Base-by-base conservation (phyloP, 164 flowering plant species). In the Hamamelis virginiana region DNA sequence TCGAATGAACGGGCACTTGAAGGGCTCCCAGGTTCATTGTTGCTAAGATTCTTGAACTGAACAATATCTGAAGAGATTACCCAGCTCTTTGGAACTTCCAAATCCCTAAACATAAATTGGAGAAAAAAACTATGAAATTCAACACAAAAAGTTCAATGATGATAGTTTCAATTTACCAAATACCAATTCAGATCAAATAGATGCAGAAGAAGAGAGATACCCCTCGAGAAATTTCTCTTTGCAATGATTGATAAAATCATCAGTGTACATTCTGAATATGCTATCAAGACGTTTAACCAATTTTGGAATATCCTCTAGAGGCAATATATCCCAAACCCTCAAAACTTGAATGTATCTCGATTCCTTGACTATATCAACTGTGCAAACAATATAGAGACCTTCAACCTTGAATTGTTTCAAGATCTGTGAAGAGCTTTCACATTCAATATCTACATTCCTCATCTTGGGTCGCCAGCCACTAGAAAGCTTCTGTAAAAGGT, bases 71-170 rank as follows among this genome's bases (percentile, higher is more conserved):
- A 16, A 22, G 77, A 69, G 5, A 56, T 16, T 28, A 52, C 21
- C 97, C 97, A 90, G 22, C 44, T 72, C 78, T 65, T 82, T 23
- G 97, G 96, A n/a, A 90, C 84, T 69, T 81, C 96, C 67, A 87
- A 66, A 62, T 77, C 68, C 73, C 94, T 92, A 38, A 3, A 68
- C 11, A 55, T 26, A 67, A 62, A 44, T n/a, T 12, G 18, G 56
- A 16, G 18, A 58, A 45, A 19, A 23, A 64, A 11, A 52, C 26
- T n/a, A 22, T 11, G 9, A 14, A 53, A 33, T 2, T 9, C 14
- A 56, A 9, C 46, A 59, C 21, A 45, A 12, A 66, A 26, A 33
- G 16, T n/a, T 41, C 3, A 51, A 1, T n/a, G n/a, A n/a, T n/a
- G n/a, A n/a, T n/a, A n/a, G n/a, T n/a, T n/a, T n/a, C n/a, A n/a